These are phyloP conservation scores for Colletotrichum sp. DNA, from an alignment of 2,329 filamentous ascomycete species.

Conservation along the genomic window DNA sequence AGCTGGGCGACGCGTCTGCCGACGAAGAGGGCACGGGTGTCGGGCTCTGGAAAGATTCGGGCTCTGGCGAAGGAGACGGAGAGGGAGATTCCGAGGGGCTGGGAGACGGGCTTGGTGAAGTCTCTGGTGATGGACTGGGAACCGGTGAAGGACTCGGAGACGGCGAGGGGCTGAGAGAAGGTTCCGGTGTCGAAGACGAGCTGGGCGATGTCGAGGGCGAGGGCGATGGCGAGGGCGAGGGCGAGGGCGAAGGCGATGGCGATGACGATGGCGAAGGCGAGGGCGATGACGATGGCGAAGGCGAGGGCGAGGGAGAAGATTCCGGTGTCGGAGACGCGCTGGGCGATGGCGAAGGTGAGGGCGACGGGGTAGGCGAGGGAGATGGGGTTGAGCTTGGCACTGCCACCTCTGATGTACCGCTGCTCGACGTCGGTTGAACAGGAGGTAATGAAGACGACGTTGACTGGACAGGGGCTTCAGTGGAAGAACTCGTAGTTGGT, in stretches of 20 bases:
- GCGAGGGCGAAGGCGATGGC: neutral
- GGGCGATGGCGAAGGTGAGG: neutral
- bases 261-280: neutral
- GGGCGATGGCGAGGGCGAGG: neutral
- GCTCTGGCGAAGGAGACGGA: neutral
- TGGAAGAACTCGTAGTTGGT: neutral
- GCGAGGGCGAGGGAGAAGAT: neutral
- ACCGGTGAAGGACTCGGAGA: neutral
- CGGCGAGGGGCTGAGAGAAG: neutral
- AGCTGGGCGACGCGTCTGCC: neutral
- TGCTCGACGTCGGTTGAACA: neutral
- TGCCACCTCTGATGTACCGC: neutral
- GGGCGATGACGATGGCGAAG: neutral
- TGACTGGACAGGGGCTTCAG: neutral
- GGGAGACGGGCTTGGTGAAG: neutral
- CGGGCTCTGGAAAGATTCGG: neutral
- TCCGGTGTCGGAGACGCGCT: no score
- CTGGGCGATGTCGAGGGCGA: neutral
- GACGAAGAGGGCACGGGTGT: neutral
- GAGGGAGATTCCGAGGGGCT: neutral
- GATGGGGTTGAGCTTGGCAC: neutral
- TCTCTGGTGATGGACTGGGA: neutral
- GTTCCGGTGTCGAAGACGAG: neutral
- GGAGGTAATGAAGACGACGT: neutral
- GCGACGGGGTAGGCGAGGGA: neutral